Conservation (phyloP, 179 eudicot species). For the Pouteria campechiana region DNA sequence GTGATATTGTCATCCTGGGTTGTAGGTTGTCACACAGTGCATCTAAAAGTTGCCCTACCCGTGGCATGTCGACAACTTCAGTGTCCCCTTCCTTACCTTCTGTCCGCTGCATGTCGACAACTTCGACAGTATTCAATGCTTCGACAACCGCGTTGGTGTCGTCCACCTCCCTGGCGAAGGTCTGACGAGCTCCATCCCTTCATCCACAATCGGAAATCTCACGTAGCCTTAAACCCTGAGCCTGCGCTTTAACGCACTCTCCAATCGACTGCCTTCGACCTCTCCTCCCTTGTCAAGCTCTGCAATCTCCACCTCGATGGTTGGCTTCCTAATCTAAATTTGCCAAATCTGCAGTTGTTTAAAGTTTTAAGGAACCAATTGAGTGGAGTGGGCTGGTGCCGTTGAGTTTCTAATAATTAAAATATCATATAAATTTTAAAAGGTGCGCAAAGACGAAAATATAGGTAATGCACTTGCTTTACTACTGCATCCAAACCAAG, state of each 20-base stretch:
- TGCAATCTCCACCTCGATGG: slow-evolving; percentile 52
- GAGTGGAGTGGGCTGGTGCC: slow-evolving; percentile 65
- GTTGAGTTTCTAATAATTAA: no score
- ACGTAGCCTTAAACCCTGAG: slow-evolving; percentile 37
- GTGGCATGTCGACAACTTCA: no score
- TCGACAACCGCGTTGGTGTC: slow-evolving; percentile 26
- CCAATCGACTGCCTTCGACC: slow-evolving; percentile 44
- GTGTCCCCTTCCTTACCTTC: no score
- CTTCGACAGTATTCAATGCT: slow-evolving; percentile 47
- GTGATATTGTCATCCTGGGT: no score
- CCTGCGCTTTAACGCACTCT: slow-evolving; percentile 45
- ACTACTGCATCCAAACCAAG: no score
- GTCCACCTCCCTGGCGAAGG: slow-evolving; percentile 64
- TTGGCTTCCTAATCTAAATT: slow-evolving; percentile 40
- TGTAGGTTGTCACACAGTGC: no score
- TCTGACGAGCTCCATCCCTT: slow-evolving; percentile 50
- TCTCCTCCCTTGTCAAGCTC: slow-evolving; percentile 23
- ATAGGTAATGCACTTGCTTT: no score
- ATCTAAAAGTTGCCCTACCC: no score
- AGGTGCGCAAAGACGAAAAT: no score
- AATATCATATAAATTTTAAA: no score
- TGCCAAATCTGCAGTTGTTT: slow-evolving; percentile 33
- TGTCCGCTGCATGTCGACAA: no score
- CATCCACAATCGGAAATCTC: slow-evolving; percentile 31
- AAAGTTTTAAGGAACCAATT: slow-evolving; percentile 54